phyloP scores from a whole-genome alignment of 202 grass and related monocot species.

The Schoenoplectus tabernaemontani region DNA sequence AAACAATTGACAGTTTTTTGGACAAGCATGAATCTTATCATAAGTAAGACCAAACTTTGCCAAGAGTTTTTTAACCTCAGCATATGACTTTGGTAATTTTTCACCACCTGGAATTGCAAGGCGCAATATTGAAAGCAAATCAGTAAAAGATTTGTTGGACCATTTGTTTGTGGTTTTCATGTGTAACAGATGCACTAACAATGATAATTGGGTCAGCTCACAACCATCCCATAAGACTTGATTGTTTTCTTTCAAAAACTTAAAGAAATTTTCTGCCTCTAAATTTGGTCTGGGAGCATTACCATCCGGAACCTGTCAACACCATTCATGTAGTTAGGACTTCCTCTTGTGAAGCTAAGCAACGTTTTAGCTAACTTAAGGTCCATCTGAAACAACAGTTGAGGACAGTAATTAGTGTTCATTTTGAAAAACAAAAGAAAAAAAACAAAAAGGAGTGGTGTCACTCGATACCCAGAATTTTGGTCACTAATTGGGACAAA shows the following conservation, averaged over 20 bases:
- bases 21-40: constrained; percentile 26
- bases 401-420: not conserved
- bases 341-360: not conserved
- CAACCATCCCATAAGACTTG: not conserved
- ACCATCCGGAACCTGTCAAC: not conserved
- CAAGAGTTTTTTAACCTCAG: constrained; percentile 4
- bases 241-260: constrained; percentile 18
- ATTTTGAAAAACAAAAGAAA: not conserved
- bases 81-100: constrained; percentile 23
- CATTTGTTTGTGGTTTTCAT: constrained; percentile 26
- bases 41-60: constrained; percentile 26
- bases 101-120: constrained; percentile 15
- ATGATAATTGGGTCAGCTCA: constrained; percentile 15
- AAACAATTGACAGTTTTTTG: constrained; percentile 23
- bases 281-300: not conserved
- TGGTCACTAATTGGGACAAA: not conserved
- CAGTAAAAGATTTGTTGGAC: constrained; percentile 27
- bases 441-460: not conserved
- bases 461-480: not conserved
- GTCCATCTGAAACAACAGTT: not conserved
- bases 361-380: not conserved
- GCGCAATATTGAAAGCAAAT: constrained; percentile 18
- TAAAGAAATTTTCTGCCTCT: constrained; percentile 1
- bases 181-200: constrained; percentile 24
- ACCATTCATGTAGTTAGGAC: not conserved